phyloP scores from a whole-genome alignment of 2,329 filamentous ascomycete genomes.

The Huntiella savannae region DNA sequence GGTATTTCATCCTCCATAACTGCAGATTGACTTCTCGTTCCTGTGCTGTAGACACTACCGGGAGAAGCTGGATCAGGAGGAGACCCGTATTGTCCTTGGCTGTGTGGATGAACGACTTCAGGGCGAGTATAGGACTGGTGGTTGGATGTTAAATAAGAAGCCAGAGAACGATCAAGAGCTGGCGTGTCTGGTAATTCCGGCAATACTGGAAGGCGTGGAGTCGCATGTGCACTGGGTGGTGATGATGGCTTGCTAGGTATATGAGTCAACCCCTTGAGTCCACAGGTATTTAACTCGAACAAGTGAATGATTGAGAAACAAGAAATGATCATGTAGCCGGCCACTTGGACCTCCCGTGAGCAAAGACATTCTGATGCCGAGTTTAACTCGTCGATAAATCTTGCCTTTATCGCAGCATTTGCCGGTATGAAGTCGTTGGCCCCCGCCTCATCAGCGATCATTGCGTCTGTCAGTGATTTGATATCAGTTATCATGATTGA shows the following conservation, averaged over 20 bases:
- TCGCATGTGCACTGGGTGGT: neutral
- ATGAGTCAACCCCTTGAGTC: neutral
- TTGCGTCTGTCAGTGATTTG: neutral
- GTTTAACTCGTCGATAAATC: conserved; percentile 5
- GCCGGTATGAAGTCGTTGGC: neutral
- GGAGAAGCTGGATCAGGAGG: neutral
- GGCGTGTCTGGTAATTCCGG: neutral
- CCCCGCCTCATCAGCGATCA: neutral
- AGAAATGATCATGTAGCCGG: conserved; percentile 1
- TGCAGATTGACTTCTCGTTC: neutral
- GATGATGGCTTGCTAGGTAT: neutral
- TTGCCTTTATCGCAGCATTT: neutral
- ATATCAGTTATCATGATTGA: neutral
- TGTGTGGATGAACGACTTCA: neutral
- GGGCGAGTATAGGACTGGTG: neutral
- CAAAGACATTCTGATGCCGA: conserved; percentile 1
- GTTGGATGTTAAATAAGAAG: neutral
- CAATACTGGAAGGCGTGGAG: neutral
- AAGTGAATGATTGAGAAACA: conserved; percentile 6
- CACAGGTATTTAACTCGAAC: conserved; percentile 4
- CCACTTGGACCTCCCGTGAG: neutral
- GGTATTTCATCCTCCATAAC: neutral
- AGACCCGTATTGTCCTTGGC: neutral
- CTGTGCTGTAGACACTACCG: neutral
- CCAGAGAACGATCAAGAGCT: neutral